Evolutionary conservation across 139 green algal species (phyloP), one percentile per base, ranked within the genome.

Genomic region (Eudorina sp.): DNA sequence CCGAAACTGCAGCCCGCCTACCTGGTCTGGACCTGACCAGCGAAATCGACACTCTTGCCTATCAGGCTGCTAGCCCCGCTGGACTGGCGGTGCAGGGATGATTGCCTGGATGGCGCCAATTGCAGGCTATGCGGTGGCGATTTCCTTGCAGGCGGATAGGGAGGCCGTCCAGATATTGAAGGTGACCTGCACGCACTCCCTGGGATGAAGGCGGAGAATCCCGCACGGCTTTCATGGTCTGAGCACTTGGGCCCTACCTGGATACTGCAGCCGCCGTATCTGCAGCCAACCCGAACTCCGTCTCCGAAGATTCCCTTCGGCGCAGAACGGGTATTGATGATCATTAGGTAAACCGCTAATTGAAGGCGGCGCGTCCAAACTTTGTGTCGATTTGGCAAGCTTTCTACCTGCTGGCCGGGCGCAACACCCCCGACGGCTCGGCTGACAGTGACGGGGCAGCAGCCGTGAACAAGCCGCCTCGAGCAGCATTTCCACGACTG

Each of bases 361-460:
- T n/a, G n/a, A n/a, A n/a, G n/a, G n/a, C n/a, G n/a, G n/a, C n/a
- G n/a, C n/a, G n/a, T n/a, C n/a, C n/a, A n/a, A n/a, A n/a, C n/a
- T n/a, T n/a, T n/a, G n/a, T n/a, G 16, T 58, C 51, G 16, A 58
- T 58, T 58, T 58, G 51, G 51, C 51, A 58, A 16, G 51, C 13
- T 4, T 34, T 4, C 1, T 74, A 82, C 74, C 74, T 82, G 53
- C 77, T 84, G 7, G 53, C 5, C 4, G 43, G 53, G 1, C 77
- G 77, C 76, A 83, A 51, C 76, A 51, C 3, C 31, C 76, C 53
- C 19, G 76, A 81, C 73, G 73, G 45, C 27, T 81, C 73, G 9
- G 45, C 27, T 2, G 43, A 29, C 23, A 45, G n/a, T n/a, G n/a
- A n/a, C n/a, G n/a, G n/a, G n/a, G n/a, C n/a, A n/a, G n/a, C n/a